Percentiles rank a stretch among this genome's conserved stretches.
phyloP scores from a whole-genome alignment of 2,329 filamentous ascomycete species.

The Botrytis tulipae region DNA sequence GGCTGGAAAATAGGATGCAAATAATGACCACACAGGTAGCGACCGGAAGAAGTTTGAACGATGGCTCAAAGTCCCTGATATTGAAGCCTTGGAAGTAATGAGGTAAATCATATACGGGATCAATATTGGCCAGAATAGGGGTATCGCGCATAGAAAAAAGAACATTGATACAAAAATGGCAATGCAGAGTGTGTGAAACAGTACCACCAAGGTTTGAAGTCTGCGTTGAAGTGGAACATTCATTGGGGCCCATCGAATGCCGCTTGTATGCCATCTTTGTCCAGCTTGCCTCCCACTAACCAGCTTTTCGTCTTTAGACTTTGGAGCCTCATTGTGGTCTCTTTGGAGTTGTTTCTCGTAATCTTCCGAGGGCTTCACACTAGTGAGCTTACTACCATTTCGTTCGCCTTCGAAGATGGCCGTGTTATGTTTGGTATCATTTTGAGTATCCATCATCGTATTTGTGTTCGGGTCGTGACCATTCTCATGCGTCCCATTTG shows the following conservation, averaged over 20 bases:
- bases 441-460: neutral
- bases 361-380: constrained; percentile 29
- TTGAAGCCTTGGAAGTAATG: constrained; percentile 73
- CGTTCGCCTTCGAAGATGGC: constrained; percentile 29
- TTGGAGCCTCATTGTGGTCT: constrained; percentile 25
- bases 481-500: constrained; percentile 24
- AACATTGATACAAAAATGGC: constrained; percentile 73
- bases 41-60: constrained; percentile 74
- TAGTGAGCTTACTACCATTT: constrained; percentile 31
- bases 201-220: constrained; percentile 74
- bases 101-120: constrained; percentile 80
- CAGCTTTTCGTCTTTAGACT: constrained; percentile 30
- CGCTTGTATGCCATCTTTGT: constrained; percentile 39
- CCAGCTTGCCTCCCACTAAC: constrained; percentile 37
- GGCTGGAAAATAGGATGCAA: constrained; percentile 90
- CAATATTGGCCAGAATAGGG: constrained; percentile 80
- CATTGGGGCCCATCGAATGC: constrained; percentile 82
- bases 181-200: constrained; percentile 71
- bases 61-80: constrained; percentile 70
- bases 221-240: constrained; percentile 69
- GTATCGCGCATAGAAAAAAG: constrained; percentile 88
- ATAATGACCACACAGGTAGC: constrained; percentile 78
- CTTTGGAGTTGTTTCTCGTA: constrained; percentile 26
- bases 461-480: constrained; percentile 18
- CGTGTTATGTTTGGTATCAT: constrained; percentile 20